Evolutionary conservation across 2,329 filamentous ascomycete genomes (phyloP).

Genomic region (Sclerotinia subarctica): DNA sequence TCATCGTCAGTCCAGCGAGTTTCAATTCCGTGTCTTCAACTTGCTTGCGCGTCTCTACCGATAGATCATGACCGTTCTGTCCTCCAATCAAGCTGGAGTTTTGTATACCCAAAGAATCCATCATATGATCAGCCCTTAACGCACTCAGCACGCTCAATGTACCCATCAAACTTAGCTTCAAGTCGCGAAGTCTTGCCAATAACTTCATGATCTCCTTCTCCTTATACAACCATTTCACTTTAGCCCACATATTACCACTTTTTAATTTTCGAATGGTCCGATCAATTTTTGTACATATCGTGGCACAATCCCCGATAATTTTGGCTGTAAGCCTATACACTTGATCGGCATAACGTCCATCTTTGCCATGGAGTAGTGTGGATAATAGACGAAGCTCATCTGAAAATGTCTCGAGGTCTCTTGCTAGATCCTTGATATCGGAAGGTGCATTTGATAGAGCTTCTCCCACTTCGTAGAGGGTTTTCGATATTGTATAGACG

Average conservation of each 20-base stretch:
- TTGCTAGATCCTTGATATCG: conserved; percentile 28
- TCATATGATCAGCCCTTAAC: conserved; percentile 25
- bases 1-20: conserved; percentile 17
- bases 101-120: conserved; percentile 24
- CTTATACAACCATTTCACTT: conserved; percentile 28
- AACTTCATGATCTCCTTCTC: conserved; percentile 29
- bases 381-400: conserved; percentile 24
- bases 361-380: conserved; percentile 23
- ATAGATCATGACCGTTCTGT: background rate
- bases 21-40: conserved; percentile 21
- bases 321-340: conserved; percentile 26
- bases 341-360: conserved; percentile 23
- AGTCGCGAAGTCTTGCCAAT: conserved; percentile 25
- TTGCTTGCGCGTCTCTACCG: conserved; percentile 21
- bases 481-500: conserved; percentile 27
- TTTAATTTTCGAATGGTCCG: conserved; percentile 24
- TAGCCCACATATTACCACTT: conserved; percentile 21
- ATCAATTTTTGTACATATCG: conserved; percentile 27
- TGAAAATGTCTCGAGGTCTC: conserved; percentile 27
- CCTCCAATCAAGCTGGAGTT: conserved; percentile 24
- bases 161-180: conserved; percentile 27
- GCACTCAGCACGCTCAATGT: conserved; percentile 24
- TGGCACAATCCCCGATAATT: conserved; percentile 29
- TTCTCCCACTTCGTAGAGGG: conserved; percentile 24
- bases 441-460: conserved; percentile 26